These are phyloP conservation scores for Dendrothele bispora DNA, from an alignment of 768 basidiomycete species.

Conservation along the genomic window DNA sequence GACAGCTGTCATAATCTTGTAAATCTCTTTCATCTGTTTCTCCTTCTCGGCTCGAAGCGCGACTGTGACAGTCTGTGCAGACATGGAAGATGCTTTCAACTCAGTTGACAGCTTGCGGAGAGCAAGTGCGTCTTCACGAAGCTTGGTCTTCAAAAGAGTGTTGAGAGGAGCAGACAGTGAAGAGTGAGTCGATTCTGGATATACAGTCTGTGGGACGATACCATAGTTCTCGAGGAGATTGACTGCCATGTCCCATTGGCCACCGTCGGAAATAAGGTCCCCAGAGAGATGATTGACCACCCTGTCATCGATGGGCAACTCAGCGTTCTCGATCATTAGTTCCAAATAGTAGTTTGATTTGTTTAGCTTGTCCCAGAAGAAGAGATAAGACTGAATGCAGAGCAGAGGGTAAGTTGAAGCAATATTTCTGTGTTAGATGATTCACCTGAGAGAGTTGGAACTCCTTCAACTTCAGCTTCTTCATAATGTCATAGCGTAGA, in stretches of 20 bases:
- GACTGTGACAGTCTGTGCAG: slow-evolving; percentile 45
- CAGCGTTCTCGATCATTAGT: slow-evolving; percentile 77
- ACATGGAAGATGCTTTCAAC: slow-evolving; percentile 48
- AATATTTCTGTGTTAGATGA: not conserved
- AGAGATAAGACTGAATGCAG: slow-evolving; percentile 84
- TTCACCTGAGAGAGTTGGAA: slow-evolving; percentile 88
- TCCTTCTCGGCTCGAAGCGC: slow-evolving; percentile 83
- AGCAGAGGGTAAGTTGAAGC: slow-evolving; percentile 9
- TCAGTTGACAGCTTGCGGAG: slow-evolving; percentile 64
- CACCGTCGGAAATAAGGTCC: slow-evolving; percentile 87
- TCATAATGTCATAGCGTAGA: slow-evolving; percentile 80
- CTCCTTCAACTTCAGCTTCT: slow-evolving; percentile 80
- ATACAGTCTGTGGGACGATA: slow-evolving; percentile 78
- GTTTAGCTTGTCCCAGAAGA: slow-evolving; percentile 97
- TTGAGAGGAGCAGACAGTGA: slow-evolving; percentile 74
- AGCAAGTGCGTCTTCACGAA: slow-evolving; percentile 86
- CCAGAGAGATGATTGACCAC: slow-evolving; percentile 73
- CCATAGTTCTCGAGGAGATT: slow-evolving; percentile 73
- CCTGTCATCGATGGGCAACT: slow-evolving; percentile 79
- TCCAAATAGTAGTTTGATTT: slow-evolving; percentile 93
- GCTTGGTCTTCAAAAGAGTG: slow-evolving; percentile 80
- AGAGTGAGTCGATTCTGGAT: slow-evolving; percentile 85
- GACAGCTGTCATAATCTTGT: slow-evolving; percentile 79
- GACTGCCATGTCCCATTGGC: slow-evolving; percentile 90
- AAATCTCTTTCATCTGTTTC: slow-evolving; percentile 80